A percentile compares a stretch with the other conserved stretches of the same genome.
Conservation (phyloP, 441 rosid species). For the Viola pubescens region DNA sequence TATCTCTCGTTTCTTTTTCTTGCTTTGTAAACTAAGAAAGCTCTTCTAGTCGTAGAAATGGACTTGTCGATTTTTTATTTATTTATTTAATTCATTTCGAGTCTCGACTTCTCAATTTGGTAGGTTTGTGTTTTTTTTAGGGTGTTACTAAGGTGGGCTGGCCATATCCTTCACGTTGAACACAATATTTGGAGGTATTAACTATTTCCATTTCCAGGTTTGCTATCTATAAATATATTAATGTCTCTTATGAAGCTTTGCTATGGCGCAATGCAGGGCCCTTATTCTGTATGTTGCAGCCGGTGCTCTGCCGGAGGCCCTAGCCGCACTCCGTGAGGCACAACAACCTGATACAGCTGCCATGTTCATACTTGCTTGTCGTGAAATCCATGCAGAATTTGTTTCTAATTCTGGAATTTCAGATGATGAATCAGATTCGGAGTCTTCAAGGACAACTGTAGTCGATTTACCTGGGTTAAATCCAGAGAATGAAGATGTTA, state of each 20-base stretch:
- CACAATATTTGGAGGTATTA: slow-evolving; percentile 90
- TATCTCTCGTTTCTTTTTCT: not conserved
- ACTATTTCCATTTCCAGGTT: slow-evolving; percentile 12
- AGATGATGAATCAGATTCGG: slow-evolving; percentile 43
- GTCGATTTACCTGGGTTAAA: slow-evolving; percentile 51
- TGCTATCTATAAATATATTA: not conserved
- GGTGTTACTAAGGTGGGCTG: slow-evolving; percentile 93
- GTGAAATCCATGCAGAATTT: slow-evolving; percentile 56
- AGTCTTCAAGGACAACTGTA: slow-evolving; percentile 22
- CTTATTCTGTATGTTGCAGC: slow-evolving; percentile 84
- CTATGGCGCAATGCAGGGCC: slow-evolving; percentile 46
- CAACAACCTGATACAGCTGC: slow-evolving; percentile 91
- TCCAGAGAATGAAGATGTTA: slow-evolving; percentile 66
- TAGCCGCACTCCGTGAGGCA: slow-evolving; percentile 72
- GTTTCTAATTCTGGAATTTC: slow-evolving; percentile 27
- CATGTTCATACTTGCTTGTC: slow-evolving; percentile 85
- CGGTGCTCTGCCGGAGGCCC: slow-evolving; percentile 83
- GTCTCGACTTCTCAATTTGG: too few relatives aligned
- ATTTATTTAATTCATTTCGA: too few relatives aligned
- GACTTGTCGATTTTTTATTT: too few relatives aligned
- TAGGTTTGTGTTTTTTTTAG: slow-evolving; percentile 26
- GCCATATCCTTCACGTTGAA: slow-evolving; percentile 63
- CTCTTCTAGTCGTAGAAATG: too few relatives aligned
- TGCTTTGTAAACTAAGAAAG: too few relatives aligned
- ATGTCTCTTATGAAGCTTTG: slow-evolving; percentile 6